phyloP scores from a whole-genome alignment of 108 stramenopile genomes.

The Pseudonitzschia delicatissima region DNA sequence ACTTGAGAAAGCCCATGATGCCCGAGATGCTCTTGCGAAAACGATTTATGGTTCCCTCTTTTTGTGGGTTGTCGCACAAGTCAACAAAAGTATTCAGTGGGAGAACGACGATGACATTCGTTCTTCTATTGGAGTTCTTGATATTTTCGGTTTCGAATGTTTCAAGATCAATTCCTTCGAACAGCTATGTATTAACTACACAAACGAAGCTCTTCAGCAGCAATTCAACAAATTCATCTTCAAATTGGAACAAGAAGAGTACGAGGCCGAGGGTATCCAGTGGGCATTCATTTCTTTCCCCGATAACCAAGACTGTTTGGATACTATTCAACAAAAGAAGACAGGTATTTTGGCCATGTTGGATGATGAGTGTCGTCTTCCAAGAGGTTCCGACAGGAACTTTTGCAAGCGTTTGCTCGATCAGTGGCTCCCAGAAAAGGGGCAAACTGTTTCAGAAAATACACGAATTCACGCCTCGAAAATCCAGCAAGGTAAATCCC shows the following conservation, averaged over 20 bases:
- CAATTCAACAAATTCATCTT: constrained; percentile 99
- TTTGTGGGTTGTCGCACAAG: constrained; percentile 82
- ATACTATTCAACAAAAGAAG: constrained; percentile 94
- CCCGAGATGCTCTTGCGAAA: constrained; percentile 94
- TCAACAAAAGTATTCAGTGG: constrained; percentile 87
- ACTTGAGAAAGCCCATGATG: constrained; percentile 77
- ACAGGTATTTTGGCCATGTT: constrained; percentile 88
- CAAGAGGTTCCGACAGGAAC: constrained; percentile 80
- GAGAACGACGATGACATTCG: constrained; percentile 72
- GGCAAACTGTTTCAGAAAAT: constrained; percentile 76
- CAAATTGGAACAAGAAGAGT: constrained; percentile 98
- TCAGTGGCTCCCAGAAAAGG: constrained; percentile 70
- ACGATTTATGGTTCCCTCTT: constrained; percentile 92
- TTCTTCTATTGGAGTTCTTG: constrained; percentile 92
- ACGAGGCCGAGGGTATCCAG: constrained; percentile 84
- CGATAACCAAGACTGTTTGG: constrained; percentile 98
- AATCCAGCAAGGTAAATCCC: constrained; percentile 68
- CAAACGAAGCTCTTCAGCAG: constrained; percentile 99
- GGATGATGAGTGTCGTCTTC: constrained; percentile 91
- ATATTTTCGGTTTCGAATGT: constrained; percentile 99
- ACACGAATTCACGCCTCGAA: constrained; percentile 72
- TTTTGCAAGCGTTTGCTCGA: constrained; percentile 82
- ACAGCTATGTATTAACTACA: constrained; percentile 99
- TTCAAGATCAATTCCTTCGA: constrained; percentile 96
- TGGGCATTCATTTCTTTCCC: constrained; percentile 93